These are phyloP conservation scores for Mycena galopus DNA, from an alignment of 768 basidiomycete genomes.

Conservation along the genomic window DNA sequence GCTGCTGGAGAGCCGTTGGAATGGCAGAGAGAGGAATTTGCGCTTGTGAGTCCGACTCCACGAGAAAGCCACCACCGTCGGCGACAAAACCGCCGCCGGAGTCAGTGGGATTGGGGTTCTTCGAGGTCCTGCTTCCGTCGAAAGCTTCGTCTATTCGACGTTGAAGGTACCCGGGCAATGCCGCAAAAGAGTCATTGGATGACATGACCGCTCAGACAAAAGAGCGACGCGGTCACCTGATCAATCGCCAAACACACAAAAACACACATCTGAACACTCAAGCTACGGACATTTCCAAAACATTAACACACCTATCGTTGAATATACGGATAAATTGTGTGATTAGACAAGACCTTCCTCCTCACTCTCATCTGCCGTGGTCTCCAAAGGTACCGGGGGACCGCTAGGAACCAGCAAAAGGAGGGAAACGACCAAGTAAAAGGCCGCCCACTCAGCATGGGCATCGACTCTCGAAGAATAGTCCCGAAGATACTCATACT, in stretches of 20 bases:
- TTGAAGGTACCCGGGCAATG: constrained; percentile 58
- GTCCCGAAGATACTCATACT: not conserved
- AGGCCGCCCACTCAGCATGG: not conserved
- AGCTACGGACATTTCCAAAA: no score
- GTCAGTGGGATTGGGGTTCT: constrained; percentile 8
- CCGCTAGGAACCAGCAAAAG: constrained; percentile 19
- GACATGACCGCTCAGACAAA: constrained; percentile 12
- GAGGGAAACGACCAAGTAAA: constrained; percentile 12
- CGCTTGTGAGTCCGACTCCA: constrained; percentile 17
- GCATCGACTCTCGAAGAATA: not conserved
- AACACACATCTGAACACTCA: no score
- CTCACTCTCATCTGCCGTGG: not conserved
- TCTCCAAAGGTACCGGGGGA: not conserved
- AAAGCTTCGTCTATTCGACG: constrained; percentile 68
- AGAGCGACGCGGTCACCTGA: constrained; percentile 8
- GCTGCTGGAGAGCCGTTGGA: constrained; percentile 69
- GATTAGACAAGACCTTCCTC: not conserved
- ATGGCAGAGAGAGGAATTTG: constrained; percentile 69
- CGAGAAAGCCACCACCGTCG: constrained; percentile 30
- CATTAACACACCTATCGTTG: no score
- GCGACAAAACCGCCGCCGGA: constrained; percentile 40
- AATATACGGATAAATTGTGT: no score
- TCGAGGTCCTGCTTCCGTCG: constrained; percentile 43
- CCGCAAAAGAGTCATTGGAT: constrained; percentile 46
- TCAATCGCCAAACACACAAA: not conserved